These are phyloP conservation scores for Yamadazyma jaroonii DNA, from an alignment of 1,139 yeast genomes.

Conservation along the genomic window DNA sequence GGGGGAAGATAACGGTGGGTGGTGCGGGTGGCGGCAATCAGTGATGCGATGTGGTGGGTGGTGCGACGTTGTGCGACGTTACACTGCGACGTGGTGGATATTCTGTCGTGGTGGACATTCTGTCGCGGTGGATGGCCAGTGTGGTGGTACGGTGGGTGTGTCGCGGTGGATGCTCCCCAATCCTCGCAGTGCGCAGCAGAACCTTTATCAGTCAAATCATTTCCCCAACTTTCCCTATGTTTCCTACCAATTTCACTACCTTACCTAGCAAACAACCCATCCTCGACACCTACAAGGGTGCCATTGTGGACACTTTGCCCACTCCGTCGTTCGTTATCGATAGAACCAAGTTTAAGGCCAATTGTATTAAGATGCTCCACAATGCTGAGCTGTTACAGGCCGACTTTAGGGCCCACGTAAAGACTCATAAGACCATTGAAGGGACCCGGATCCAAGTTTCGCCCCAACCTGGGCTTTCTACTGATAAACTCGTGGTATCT, in stretches of 20 bases:
- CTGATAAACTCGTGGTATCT: constrained; percentile 61
- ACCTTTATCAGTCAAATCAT: neutral
- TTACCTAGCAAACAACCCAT: constrained; percentile 24
- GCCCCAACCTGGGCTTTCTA: constrained; percentile 30
- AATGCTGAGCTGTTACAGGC: constrained; percentile 28
- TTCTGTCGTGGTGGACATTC: too few species aligned
- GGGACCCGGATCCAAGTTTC: constrained; percentile 17
- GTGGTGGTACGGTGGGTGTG: too few species aligned
- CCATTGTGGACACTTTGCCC: constrained; percentile 27
- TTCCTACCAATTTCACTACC: constrained; percentile 18
- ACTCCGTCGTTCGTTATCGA: constrained; percentile 37
- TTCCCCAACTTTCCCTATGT: constrained; percentile 2
- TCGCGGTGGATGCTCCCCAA: too few species aligned
- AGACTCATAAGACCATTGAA: constrained; percentile 63
- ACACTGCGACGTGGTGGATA: too few species aligned
- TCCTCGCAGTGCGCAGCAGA: too few species aligned
- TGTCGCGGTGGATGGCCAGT: constrained; percentile 1
- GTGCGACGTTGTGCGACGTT: too few species aligned
- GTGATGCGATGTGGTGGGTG: neutral
- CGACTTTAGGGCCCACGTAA: constrained; percentile 65
- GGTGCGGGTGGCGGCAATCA: too few species aligned
- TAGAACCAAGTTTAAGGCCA: constrained; percentile 19
- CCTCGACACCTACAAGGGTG: constrained; percentile 24
- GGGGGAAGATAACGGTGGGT: too few species aligned
- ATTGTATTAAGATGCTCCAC: constrained; percentile 30